Evolutionary conservation across 495 filamentous ascomycete species (phyloP), one percentile per base, ranked within the genome.

Genomic region (Penicillium samsonianum): DNA sequence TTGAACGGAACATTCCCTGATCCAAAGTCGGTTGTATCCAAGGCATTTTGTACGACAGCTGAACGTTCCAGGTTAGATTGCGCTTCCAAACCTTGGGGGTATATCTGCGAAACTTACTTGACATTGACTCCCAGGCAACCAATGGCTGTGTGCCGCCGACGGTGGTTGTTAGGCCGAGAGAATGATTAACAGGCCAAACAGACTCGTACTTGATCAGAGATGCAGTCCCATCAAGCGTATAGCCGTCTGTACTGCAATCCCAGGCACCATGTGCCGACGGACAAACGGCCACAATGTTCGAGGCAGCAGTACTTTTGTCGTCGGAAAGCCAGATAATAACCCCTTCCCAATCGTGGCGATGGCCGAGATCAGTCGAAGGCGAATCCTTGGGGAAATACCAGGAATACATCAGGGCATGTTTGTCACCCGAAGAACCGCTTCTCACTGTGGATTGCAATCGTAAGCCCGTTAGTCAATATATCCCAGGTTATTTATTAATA

Each of bases 371-470:
- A 9, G 65, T 52, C 4, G 68, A 71, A 8, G 78, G 73, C 35
- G 65, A 61, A 59, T 80, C 78, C 35, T 81, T 81, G 25, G 79
- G 79, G 55, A 79, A 70, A 61, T 80, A 81, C 80, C 80, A 84
- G 5, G 73, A 58, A 57, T 84, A 84, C 73, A 84, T 76, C n/a
- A 84, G 61, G 7, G 72, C 81, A 60, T 74, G 79, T 55, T 71
- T 55, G 33, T 66, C 58, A 5, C 63, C 62, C 10, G 56, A 62
- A 38, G 23, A 60, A n/a, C 59, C 56, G 28, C 61, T 56, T 33
- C 81, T 73, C 14, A 75, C 73, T 55, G 10, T 25, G 1, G 0
- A 19, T 12, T 10, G n/a, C 12, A 35, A 12, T 38, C 3, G 12
- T 2, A 11, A 12, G 11, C 23, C 22, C 2, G 1, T 55, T 35